Evolutionary conservation across 1,139 yeast species (phyloP).

Genomic region (Candida sanyaensis): DNA sequence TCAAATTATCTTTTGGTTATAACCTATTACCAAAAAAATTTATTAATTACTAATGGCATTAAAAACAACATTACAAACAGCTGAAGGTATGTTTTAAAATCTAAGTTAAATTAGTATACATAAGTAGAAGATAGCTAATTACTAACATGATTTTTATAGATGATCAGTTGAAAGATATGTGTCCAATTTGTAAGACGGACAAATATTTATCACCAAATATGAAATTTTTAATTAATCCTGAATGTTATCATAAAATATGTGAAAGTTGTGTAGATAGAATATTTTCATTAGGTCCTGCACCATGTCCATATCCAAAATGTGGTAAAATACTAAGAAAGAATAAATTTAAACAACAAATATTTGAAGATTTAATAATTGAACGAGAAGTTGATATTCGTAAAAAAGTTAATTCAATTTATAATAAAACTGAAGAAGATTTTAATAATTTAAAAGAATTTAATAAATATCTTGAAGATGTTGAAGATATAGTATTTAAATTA

Average conservation of each 20-base stretch:
- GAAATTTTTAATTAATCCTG: slow-evolving; percentile 90
- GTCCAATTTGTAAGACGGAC: slow-evolving; percentile 98
- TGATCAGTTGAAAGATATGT: slow-evolving; percentile 67
- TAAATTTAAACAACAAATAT: slow-evolving; percentile 86
- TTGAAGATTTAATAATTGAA: slow-evolving; percentile 88
- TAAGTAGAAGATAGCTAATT: background rate
- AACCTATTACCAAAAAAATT: background rate
- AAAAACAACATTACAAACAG: slow-evolving; percentile 5
- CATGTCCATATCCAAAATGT: slow-evolving; percentile 93
- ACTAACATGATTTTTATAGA: slow-evolving; percentile 18
- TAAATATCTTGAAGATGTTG: slow-evolving; percentile 79
- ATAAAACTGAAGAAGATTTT: slow-evolving; percentile 80
- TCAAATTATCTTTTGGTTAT: background rate
- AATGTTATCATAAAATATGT: slow-evolving; percentile 96
- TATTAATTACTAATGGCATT: slow-evolving; percentile 1
- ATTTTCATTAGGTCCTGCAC: slow-evolving; percentile 92
- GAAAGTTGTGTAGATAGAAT: slow-evolving; percentile 95
- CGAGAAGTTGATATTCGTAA: slow-evolving; percentile 89
- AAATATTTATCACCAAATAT: slow-evolving; percentile 91
- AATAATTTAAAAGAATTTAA: slow-evolving; percentile 60
- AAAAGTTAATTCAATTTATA: slow-evolving; percentile 74
- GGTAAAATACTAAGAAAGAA: slow-evolving; percentile 84
- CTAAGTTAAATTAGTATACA: background rate
- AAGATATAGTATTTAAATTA: slow-evolving; percentile 75
- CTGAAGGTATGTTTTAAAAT: slow-evolving; percentile 9